These are phyloP conservation scores for Xerocomus subilludens DNA, from an alignment of 1,284 basidiomycete genomes.

Conservation along the genomic window DNA sequence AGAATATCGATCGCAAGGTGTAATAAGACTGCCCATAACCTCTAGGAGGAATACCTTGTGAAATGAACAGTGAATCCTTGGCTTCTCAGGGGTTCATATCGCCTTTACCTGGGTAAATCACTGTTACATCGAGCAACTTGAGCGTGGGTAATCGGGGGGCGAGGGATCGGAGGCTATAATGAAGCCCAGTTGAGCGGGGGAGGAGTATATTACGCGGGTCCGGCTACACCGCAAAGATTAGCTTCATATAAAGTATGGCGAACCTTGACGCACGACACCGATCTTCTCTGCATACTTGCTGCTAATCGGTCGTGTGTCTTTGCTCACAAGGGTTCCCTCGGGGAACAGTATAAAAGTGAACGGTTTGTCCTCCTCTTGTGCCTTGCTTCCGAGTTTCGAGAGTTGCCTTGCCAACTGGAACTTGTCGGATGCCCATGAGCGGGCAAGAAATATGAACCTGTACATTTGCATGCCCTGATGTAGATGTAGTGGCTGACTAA, in stretches of 20 bases:
- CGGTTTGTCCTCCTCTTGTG: conserved; percentile 73
- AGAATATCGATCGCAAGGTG: conserved; percentile 90
- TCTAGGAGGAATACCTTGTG: conserved; percentile 70
- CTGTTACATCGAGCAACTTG: conserved; percentile 88
- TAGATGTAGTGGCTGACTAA: conserved; percentile 30
- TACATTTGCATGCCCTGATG: conserved; percentile 89
- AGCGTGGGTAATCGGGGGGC: conserved; percentile 80
- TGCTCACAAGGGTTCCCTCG: conserved; percentile 90
- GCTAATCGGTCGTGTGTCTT: conserved; percentile 84
- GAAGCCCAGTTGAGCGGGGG: conserved; percentile 91
- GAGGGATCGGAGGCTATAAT: conserved; percentile 86
- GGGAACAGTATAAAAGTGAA: conserved; percentile 90
- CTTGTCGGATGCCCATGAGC: conserved; percentile 88
- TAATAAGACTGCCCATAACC: conserved; percentile 88
- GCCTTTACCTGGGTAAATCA: conserved; percentile 84
- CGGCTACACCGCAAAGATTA: conserved; percentile 59
- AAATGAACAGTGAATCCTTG: conserved; percentile 22
- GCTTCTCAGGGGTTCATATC: not conserved
- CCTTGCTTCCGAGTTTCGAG: conserved; percentile 67
- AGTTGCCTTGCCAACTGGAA: conserved; percentile 69
- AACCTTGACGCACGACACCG: conserved; percentile 73
- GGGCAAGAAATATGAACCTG: conserved; percentile 88
- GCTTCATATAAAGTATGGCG: conserved; percentile 18
- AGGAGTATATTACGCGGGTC: conserved; percentile 85
- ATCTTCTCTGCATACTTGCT: conserved; percentile 86